These are phyloP conservation scores for Elsinoe fawcettii DNA, from an alignment of 2,329 filamentous ascomycete genomes.

Conservation along the genomic window DNA sequence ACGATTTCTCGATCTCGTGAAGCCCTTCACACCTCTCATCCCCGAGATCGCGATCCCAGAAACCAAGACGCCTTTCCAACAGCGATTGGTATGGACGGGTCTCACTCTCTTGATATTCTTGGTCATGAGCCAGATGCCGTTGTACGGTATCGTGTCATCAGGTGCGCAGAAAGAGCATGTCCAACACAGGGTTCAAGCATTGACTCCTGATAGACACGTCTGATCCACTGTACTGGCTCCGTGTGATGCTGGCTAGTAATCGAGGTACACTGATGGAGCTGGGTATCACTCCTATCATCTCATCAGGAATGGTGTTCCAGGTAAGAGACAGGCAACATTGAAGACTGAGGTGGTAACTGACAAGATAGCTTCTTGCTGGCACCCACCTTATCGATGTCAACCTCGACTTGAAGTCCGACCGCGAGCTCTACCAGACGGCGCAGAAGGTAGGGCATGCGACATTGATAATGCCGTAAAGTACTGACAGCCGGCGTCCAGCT, in stretches of 20 bases:
- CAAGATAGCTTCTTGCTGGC: slow-evolving; percentile 67
- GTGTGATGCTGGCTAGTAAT: slow-evolving; percentile 99
- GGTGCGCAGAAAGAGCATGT: slow-evolving; percentile 36
- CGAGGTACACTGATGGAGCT: slow-evolving; percentile 39
- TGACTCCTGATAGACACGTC: slow-evolving; percentile 54
- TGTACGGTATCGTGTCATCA: slow-evolving; percentile 97
- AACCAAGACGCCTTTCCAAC: slow-evolving; percentile 98
- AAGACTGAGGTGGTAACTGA: slow-evolving; percentile 29
- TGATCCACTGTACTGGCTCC: slow-evolving; percentile 97
- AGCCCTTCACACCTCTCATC: slow-evolving; percentile 98
- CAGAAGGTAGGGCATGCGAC: slow-evolving; percentile 56
- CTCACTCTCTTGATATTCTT: slow-evolving; percentile 91
- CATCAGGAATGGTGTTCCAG: slow-evolving; percentile 99
- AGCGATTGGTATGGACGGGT: slow-evolving; percentile 52
- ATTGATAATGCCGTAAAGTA: not conserved
- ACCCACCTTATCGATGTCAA: slow-evolving; percentile 99
- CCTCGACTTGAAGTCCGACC: slow-evolving; percentile 98
- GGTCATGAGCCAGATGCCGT: slow-evolving; percentile 99
- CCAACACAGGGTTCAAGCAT: not conserved
- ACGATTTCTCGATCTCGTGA: slow-evolving; percentile 98
- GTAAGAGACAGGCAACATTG: slow-evolving; percentile 24
- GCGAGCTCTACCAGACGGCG: slow-evolving; percentile 98
- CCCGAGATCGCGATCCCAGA: slow-evolving; percentile 98
- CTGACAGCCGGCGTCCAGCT: slow-evolving; percentile 32
- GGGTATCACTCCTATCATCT: slow-evolving; percentile 88